Percentiles rank a stretch among this genome's conserved stretches.
Conservation (phyloP, 331 rosid genomes). For the Erythrophleum ivorense region DNA sequence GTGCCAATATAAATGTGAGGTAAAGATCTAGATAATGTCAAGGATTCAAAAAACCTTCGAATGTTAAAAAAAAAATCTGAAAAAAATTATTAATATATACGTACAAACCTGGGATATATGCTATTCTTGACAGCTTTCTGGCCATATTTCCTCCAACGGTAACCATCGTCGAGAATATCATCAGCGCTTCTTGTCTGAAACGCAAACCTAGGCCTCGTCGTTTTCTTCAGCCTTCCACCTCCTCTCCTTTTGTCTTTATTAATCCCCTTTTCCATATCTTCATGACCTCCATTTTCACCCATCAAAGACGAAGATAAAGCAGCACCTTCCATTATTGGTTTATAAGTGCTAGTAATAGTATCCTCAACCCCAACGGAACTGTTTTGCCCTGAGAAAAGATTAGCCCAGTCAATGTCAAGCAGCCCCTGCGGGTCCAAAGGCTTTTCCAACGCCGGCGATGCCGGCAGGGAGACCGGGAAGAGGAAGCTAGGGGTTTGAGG, state of each 20-base stretch:
- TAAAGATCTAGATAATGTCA: no score
- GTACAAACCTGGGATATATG: constrained; percentile 71
- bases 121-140: constrained; percentile 96
- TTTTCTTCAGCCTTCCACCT: constrained; percentile 53
- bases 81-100: not conserved
- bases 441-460: constrained; percentile 15
- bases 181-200: constrained; percentile 90
- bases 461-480: constrained; percentile 38
- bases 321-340: not conserved
- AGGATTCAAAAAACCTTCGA: not conserved
- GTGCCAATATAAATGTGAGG: no score
- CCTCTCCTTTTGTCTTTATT: constrained; percentile 45
- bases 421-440: constrained; percentile 38
- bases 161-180: constrained; percentile 95
- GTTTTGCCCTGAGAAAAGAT: constrained; percentile 50
- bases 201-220: constrained; percentile 76
- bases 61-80: not conserved
- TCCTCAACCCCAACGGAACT: not conserved
- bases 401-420: constrained; percentile 62
- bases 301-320: constrained; percentile 1
- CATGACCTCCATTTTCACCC: constrained; percentile 36
- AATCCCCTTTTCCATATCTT: constrained; percentile 39
- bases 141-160: constrained; percentile 96
- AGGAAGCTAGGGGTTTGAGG: constrained; percentile 39
- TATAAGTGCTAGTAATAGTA: not conserved